Conservation (phyloP, 345 rosid genomes). For the Aegle marmelos region DNA sequence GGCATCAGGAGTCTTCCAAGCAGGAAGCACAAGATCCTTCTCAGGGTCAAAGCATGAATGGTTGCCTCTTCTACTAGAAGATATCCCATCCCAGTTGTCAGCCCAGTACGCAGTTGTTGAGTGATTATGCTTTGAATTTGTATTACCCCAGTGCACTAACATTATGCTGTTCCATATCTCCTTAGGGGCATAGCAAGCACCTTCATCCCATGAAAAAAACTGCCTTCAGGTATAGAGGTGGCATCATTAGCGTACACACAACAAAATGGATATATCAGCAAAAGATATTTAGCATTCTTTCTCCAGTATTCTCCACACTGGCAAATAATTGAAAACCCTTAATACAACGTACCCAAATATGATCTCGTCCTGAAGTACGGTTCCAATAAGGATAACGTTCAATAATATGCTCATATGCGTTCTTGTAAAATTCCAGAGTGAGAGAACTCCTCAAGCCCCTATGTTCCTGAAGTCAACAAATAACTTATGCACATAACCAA, state of each 20-base stretch:
- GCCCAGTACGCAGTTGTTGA: slow-evolving; percentile 93
- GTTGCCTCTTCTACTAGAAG: slow-evolving; percentile 71
- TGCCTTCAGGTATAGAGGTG: slow-evolving; percentile 47
- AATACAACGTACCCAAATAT: slow-evolving; percentile 72
- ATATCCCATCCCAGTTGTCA: slow-evolving; percentile 79
- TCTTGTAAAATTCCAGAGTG: slow-evolving; percentile 78
- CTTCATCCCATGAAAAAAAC: slow-evolving; percentile 99
- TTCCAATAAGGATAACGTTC: slow-evolving; percentile 83
- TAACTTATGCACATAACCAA: slow-evolving; percentile 9
- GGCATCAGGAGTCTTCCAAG: slow-evolving; percentile 89
- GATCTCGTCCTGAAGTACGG: slow-evolving; percentile 85
- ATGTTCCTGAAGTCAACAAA: slow-evolving; percentile 58
- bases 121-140: slow-evolving; percentile 85
- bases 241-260: slow-evolving; percentile 29
- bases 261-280: slow-evolving; percentile 6
- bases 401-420: slow-evolving; percentile 66
- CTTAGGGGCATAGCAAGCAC: slow-evolving; percentile 99
- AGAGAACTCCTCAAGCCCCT: slow-evolving; percentile 83
- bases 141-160: slow-evolving; percentile 99
- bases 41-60: slow-evolving; percentile 96
- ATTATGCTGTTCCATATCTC: slow-evolving; percentile 99
- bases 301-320: background rate
- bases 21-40: slow-evolving; percentile 97
- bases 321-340: slow-evolving; percentile 14
- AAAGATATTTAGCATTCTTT: background rate